phyloP scores from a whole-genome alignment of 2,329 filamentous ascomycete species.

The Colletotrichum eleusines region DNA sequence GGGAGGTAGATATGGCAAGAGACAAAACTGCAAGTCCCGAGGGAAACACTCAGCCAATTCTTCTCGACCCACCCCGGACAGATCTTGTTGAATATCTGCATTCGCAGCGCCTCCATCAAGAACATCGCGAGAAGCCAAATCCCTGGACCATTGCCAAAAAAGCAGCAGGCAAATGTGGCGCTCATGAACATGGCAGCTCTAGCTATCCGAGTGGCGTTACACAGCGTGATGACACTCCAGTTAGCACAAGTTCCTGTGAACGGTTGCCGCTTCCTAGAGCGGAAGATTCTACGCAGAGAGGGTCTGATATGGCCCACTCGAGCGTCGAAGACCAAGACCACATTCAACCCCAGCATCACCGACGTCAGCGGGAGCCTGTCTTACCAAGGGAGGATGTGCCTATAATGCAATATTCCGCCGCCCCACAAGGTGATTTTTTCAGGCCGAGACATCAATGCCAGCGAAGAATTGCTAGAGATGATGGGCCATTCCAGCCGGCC shows the following conservation, averaged over 20 bases:
- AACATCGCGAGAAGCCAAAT: slow-evolving; percentile 25
- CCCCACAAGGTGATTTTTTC: not conserved
- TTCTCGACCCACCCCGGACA: not conserved
- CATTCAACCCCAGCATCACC: not conserved
- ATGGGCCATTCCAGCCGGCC: slow-evolving; percentile 8
- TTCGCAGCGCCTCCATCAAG: slow-evolving; percentile 13
- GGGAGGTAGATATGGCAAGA: slow-evolving; percentile 34
- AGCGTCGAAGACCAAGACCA: not conserved
- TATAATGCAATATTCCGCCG: not conserved
- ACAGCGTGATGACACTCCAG: not conserved
- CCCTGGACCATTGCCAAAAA: slow-evolving; percentile 38
- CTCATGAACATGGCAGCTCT: not conserved
- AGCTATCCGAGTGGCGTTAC: not conserved
- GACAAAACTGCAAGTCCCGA: slow-evolving; percentile 23
- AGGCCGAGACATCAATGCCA: slow-evolving; percentile 13
- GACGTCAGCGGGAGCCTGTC: not conserved
- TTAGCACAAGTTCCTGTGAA: not conserved
- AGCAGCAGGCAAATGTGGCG: slow-evolving; percentile 5
- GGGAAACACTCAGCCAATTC: not conserved
- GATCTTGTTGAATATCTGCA: slow-evolving; percentile 4
- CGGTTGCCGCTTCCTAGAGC: not conserved
- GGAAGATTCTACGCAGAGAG: not conserved
- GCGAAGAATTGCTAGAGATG: slow-evolving; percentile 25
- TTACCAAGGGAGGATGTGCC: slow-evolving; percentile 3
- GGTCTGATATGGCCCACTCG: not conserved